Conservation (phyloP, 306 rosid genomes). For the Pachyrhizus erosus region DNA sequence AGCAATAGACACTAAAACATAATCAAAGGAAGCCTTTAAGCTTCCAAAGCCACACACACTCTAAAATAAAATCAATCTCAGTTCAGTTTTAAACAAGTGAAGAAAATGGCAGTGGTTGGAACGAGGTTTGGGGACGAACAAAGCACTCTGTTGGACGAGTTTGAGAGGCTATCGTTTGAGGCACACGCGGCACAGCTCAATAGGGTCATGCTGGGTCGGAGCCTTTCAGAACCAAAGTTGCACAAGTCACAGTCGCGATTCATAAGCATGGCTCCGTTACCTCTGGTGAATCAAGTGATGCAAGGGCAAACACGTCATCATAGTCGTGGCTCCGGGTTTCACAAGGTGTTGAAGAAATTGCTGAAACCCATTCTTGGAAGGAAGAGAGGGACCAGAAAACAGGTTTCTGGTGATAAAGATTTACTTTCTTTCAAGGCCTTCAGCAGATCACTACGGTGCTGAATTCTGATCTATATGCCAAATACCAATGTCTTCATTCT, state of each 20-base stretch:
- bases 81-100: background rate
- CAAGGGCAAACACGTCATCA: constrained; percentile 30
- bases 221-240: constrained; percentile 59
- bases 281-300: constrained; percentile 41
- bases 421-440: constrained; percentile 55
- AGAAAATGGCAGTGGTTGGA: constrained; percentile 39
- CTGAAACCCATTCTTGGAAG: constrained; percentile 54
- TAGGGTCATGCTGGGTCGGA: constrained; percentile 61
- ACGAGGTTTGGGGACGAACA: constrained; percentile 78
- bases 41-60: constrained; percentile 33
- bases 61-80: no score
- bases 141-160: constrained; percentile 74
- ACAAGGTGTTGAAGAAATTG: constrained; percentile 60
- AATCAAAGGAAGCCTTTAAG: constrained; percentile 41
- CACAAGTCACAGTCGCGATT: constrained; percentile 22
- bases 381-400: constrained; percentile 34
- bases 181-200: constrained; percentile 65
- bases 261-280: constrained; percentile 31
- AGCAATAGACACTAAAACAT: background rate
- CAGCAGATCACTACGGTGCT: constrained; percentile 65
- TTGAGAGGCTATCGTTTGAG: constrained; percentile 73
- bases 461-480: background rate
- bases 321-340: constrained; percentile 42
- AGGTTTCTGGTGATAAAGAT: constrained; percentile 43
- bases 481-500: no score